Percentiles rank a stretch among this genome's conserved stretches.
Conservation (phyloP, 257 asterid genomes). For the Scutellaria galericulata region DNA sequence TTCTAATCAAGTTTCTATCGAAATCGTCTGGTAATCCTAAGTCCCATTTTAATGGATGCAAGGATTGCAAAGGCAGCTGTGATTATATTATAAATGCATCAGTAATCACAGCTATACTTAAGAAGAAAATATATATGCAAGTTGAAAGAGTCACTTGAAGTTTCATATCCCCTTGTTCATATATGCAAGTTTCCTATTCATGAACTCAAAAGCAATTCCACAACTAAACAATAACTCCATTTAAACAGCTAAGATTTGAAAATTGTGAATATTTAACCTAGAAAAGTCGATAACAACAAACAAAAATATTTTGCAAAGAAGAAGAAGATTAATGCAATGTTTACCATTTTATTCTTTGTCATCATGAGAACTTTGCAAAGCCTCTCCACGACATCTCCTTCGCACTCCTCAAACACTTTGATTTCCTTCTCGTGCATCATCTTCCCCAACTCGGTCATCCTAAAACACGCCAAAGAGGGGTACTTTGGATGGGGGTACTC, state of each 20-base stretch:
- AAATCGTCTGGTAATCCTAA: slow-evolving; percentile 87
- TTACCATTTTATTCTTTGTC: slow-evolving; percentile 69
- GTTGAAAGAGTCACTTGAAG: neutral
- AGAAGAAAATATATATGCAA: neutral
- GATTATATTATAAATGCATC: slow-evolving; percentile 27
- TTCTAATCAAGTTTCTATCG: slow-evolving; percentile 58
- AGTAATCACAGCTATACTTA: neutral
- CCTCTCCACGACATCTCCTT: slow-evolving; percentile 64
- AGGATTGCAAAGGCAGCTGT: slow-evolving; percentile 73
- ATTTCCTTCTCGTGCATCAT: slow-evolving; percentile 66
- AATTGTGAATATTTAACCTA: neutral
- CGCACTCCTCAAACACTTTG: slow-evolving; percentile 51
- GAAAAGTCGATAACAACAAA: neutral
- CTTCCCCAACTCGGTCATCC: slow-evolving; percentile 62
- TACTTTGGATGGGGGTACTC: slow-evolving; percentile 94
- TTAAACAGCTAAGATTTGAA: neutral
- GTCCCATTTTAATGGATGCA: slow-evolving; percentile 91
- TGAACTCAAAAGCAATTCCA: neutral
- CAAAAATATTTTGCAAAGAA: neutral
- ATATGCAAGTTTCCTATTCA: neutral
- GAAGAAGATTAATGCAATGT: neutral
- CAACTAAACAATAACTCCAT: slow-evolving; percentile 1
- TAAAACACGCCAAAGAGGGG: slow-evolving; percentile 78
- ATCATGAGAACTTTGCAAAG: slow-evolving; percentile 82
- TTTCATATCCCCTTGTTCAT: neutral